A percentile compares a stretch with the other conserved stretches of the same genome.
Evolutionary conservation across 2,329 filamentous ascomycete genomes (phyloP).

Genomic region (Beauveria caledonica): DNA sequence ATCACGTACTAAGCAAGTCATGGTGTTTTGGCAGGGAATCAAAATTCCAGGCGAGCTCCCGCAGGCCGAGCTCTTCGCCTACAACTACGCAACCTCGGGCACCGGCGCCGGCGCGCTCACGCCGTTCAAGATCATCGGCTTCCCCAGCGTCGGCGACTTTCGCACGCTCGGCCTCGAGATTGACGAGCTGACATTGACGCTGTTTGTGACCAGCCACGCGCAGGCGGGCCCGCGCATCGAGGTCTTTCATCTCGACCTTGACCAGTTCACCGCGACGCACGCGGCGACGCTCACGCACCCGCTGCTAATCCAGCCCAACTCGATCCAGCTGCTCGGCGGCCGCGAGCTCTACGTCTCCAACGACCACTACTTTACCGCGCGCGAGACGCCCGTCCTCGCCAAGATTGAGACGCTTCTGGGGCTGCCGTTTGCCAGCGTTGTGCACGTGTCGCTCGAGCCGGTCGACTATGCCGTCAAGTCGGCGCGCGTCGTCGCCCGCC

Average conservation of each 20-base stretch:
- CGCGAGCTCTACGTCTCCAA: constrained; percentile 35
- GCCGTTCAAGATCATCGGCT: constrained; percentile 17
- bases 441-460: constrained; percentile 24
- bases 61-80: constrained; percentile 27
- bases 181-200: constrained; percentile 24
- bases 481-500: constrained; percentile 23
- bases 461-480: background rate
- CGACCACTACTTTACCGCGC: constrained; percentile 27
- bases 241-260: constrained; percentile 29
- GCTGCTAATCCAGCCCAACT: constrained; percentile 31
- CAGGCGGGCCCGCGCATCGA: constrained; percentile 28
- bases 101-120: constrained; percentile 16
- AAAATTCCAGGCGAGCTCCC: constrained; percentile 15
- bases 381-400: constrained; percentile 19
- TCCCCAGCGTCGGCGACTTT: constrained; percentile 23
- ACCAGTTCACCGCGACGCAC: constrained; percentile 25
- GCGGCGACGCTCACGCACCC: constrained; percentile 29
- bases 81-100: constrained; percentile 24
- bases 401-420: constrained; percentile 27
- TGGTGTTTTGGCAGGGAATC: constrained; percentile 18
- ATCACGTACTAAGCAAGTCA: background rate
- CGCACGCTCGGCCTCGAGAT: constrained; percentile 33
- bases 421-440: constrained; percentile 25
- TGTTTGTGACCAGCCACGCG: constrained; percentile 32
- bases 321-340: constrained; percentile 26